phyloP scores from a whole-genome alignment of 441 rosid species.

The Biscutella laevigata region DNA sequence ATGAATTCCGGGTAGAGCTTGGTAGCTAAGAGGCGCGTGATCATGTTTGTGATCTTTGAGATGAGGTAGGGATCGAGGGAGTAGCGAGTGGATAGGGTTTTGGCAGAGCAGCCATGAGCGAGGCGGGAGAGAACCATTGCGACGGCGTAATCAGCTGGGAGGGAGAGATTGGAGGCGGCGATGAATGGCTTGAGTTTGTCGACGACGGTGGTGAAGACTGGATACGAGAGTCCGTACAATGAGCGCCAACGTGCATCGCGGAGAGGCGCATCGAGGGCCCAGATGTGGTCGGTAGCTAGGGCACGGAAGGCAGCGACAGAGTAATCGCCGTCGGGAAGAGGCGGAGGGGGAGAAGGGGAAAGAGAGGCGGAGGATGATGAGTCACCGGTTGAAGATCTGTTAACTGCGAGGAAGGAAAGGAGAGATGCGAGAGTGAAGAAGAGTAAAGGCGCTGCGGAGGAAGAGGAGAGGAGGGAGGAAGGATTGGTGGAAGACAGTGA shows the following conservation, averaged over 20 bases:
- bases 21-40: slow-evolving; percentile 80
- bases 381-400: slow-evolving; percentile 26
- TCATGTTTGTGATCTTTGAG: slow-evolving; percentile 92
- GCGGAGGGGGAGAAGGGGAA: slow-evolving; percentile 30
- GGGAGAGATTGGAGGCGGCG: slow-evolving; percentile 75
- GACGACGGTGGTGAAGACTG: slow-evolving; percentile 79
- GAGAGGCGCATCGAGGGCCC: slow-evolving; percentile 62
- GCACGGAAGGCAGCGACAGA: slow-evolving; percentile 81
- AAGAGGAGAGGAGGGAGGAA: slow-evolving; percentile 40
- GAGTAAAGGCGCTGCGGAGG: slow-evolving; percentile 56
- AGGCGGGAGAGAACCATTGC: slow-evolving; percentile 92
- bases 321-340: slow-evolving; percentile 41
- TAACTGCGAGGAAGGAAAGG: slow-evolving; percentile 63
- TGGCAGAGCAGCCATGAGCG: slow-evolving; percentile 66
- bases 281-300: slow-evolving; percentile 77
- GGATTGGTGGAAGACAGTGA: slow-evolving; percentile 37
- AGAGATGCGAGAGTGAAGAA: slow-evolving; percentile 70
- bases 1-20: slow-evolving; percentile 83
- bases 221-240: slow-evolving; percentile 73
- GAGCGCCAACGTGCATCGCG: slow-evolving; percentile 89
- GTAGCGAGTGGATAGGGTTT: slow-evolving; percentile 60
- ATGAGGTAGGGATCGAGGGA: slow-evolving; percentile 82
- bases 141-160: slow-evolving; percentile 88
- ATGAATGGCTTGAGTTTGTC: slow-evolving; percentile 85
- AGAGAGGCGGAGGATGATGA: slow-evolving; percentile 28